These are phyloP conservation scores for Plasmodium adleri DNA, from an alignment of 169 alveolate species.

Conservation along the genomic window DNA sequence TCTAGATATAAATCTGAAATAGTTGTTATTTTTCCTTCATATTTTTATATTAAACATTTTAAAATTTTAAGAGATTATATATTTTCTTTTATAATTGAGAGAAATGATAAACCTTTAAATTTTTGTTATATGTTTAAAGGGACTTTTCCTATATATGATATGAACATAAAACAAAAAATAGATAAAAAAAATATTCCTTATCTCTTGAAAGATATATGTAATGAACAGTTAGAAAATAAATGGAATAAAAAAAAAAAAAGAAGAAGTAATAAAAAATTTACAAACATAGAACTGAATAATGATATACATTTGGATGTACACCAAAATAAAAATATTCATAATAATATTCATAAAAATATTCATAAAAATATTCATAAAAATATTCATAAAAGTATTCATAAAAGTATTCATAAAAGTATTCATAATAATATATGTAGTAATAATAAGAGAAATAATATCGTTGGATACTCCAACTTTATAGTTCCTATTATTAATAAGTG, in stretches of 20 bases:
- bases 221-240: not conserved
- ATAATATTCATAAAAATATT: too few species aligned
- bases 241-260: not conserved
- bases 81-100: constrained; percentile 40
- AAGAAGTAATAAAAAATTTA: not conserved
- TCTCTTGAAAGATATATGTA: not conserved
- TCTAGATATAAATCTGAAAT: constrained; percentile 29
- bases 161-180: not conserved
- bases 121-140: constrained; percentile 24
- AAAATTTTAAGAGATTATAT: constrained; percentile 16
- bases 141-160: constrained; percentile 9
- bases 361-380: too few species aligned
- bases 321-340: too few species aligned
- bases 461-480: not conserved
- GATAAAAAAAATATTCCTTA: not conserved
- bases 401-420: too few species aligned
- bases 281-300: not conserved
- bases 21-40: constrained; percentile 28
- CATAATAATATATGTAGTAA: not conserved
- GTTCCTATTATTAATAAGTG: not conserved
- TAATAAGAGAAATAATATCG: not conserved
- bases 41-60: constrained; percentile 17
- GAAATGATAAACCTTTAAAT: constrained; percentile 24
- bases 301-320: too few species aligned
- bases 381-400: too few species aligned